A percentile compares a stretch with the other conserved stretches of the same genome.
Conservation (phyloP, 2,329 filamentous ascomycete genomes). For the Colletotrichum tropicale region DNA sequence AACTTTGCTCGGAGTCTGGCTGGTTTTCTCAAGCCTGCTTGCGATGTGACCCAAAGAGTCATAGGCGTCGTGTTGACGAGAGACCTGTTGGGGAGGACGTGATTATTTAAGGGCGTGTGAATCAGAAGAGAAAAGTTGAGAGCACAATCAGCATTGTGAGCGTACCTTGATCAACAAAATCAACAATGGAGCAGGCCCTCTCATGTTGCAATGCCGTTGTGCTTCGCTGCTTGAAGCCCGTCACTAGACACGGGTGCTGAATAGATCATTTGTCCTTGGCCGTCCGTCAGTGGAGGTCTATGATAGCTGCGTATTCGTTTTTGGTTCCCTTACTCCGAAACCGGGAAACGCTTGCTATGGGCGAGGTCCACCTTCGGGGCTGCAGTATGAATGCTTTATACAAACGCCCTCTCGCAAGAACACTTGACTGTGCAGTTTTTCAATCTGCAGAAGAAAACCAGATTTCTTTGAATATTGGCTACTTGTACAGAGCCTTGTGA, state of each 20-base stretch:
- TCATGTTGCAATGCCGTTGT: not conserved
- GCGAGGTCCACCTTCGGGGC: fast-evolving
- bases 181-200: not conserved
- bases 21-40: fast-evolving
- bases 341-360: fast-evolving
- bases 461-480: not conserved
- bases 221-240: not conserved
- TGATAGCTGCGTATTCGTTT: not conserved
- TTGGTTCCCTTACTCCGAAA: fast-evolving
- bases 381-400: fast-evolving
- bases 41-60: fast-evolving
- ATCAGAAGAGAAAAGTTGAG: not conserved
- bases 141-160: not conserved
- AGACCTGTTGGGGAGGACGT: fast-evolving
- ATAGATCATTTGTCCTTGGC: not conserved
- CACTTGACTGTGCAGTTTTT: too few relatives aligned
- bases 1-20: not conserved
- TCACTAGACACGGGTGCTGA: not conserved
- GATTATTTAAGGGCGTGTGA: not conserved
- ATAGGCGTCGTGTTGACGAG: not conserved
- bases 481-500: not conserved
- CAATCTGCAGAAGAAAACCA: not conserved
- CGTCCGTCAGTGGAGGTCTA: not conserved
- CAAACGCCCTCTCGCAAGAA: not conserved
- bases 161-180: too few relatives aligned